phyloP scores from a whole-genome alignment of 257 asterid genomes.

The Gentiana dahurica region DNA sequence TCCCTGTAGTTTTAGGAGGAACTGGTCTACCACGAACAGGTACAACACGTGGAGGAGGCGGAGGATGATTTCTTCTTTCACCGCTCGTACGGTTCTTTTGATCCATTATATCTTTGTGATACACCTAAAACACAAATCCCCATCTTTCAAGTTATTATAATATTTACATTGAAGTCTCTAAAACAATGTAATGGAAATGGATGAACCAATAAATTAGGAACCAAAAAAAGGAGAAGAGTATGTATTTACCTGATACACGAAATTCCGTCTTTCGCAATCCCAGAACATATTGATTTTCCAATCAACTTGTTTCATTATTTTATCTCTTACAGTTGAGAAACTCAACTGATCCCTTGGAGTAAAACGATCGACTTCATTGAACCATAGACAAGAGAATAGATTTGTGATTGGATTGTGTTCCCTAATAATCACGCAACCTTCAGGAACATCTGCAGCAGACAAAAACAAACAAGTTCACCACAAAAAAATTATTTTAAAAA shows the following conservation, averaged over 20 bases:
- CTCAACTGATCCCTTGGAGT: constrained; percentile 96
- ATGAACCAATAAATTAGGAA: neutral
- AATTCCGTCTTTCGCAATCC: constrained; percentile 90
- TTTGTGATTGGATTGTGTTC: constrained; percentile 86
- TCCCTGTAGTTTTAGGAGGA: neutral
- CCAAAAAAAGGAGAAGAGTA: neutral
- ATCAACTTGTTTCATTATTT: constrained; percentile 47
- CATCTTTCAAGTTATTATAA: neutral
- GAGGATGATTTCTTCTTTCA: constrained; percentile 26
- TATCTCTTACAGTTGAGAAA: constrained; percentile 92
- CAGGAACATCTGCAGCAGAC: constrained; percentile 87
- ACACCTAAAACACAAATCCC: constrained; percentile 41
- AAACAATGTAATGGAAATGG: neutral
- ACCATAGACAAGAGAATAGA: constrained; percentile 93
- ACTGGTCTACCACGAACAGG: constrained; percentile 11
- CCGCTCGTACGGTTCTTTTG: constrained; percentile 51
- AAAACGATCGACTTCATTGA: constrained; percentile 94
- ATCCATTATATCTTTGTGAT: constrained; percentile 79
- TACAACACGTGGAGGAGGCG: constrained; percentile 22
- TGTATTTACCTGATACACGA: constrained; percentile 68
- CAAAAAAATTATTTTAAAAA: neutral
- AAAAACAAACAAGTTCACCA: constrained; percentile 7
- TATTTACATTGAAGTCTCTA: too few species aligned
- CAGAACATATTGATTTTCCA: constrained; percentile 82
- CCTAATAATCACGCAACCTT: constrained; percentile 86